Base-by-base conservation (phyloP, 805 yeast genomes). In the Metschnikowia orientalis region DNA sequence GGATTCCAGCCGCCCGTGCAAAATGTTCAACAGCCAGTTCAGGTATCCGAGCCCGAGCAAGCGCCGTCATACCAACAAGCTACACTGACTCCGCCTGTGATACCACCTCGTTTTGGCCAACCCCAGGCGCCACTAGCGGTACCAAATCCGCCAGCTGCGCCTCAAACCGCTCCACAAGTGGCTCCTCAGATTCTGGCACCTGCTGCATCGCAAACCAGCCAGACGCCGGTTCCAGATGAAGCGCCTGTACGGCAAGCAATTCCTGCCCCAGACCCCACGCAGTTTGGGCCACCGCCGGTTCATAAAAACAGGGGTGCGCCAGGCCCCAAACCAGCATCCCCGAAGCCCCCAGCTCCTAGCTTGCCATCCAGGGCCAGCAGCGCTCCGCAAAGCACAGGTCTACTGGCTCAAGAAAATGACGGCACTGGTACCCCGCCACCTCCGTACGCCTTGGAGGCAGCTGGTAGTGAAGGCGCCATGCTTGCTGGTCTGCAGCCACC, bases 221-320 rank as follows among this genome's bases (percentile, higher is more conserved):
- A n/a, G n/a, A n/a, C n/a, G n/a, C n/a, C n/a, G n/a, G n/a, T n/a
- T n/a, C n/a, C n/a, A n/a, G n/a, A n/a, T n/a, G n/a, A n/a, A n/a
- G n/a, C n/a, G n/a, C n/a, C n/a, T n/a, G n/a, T n/a, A n/a, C n/a
- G n/a, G n/a, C n/a, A n/a, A n/a, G 34, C 44, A 6, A 40, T 38
- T 17, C 60, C 59, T 7, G 45, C 56, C 4, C 63, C 64, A 1
- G 70, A 65, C 33, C 58, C 66, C 2, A 44, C 54, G 5, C 40
- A 53, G 22, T 61, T 67, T 44, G 60, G 68, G 0, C 69, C 72
- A 5, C 72, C 72, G 3, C 70, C 70, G 2, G 40, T 61, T 7
- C 71, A 57, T 35, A 56, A 41, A 36, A 54, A 31, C 9, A 23
- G 35, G 15, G 38, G 37, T 11, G 20, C 19, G 8, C 15, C 28